Evolutionary conservation across 176 grass and related monocot genomes (phyloP), one percentile per base, ranked within the genome.

Genomic region (Guadua angustifolia): DNA sequence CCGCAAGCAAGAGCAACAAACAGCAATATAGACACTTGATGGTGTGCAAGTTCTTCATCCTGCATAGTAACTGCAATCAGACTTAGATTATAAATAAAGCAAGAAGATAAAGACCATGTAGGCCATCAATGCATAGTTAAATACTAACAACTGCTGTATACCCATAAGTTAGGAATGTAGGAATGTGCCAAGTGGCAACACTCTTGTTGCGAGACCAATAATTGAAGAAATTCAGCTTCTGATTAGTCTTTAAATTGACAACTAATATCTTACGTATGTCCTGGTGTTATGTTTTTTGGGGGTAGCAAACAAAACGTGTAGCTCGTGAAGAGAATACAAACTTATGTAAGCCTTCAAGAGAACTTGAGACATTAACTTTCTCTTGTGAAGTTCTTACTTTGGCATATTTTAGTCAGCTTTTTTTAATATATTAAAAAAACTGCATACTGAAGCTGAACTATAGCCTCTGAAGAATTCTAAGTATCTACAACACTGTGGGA

Each of bases 11-110:
- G 89, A 80, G 89, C 93, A 60, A 95, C 29, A 90, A 95, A 95
- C 26, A 98, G 77, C 80, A 98, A 24, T 87, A 87, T 95, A 69
- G 93, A 98, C 70, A 98, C 94, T 86, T 95, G 95, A 92, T 93
- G 95, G 4, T 94, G 93, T 52, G 85, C 91, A 80, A 95, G 85
- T 64, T 85, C 83, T 89, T 88, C 80, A 79, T 98, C 93, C 95
- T 98, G 83, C 71, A 66, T 39, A 71, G 63, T 82, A 81, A 82
- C 73, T 67, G 35, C 44, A 62, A 36, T 3, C 74, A 86, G 22
- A 74, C 66, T 81, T 74, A 87, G 32, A 5, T 62, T 46, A 56
- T 43, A 24, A 9, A 79, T n/a, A 59, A 15, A 50, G n/a, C 21
- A 74, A 35, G 25, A 25, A 44, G 17, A 36, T 43, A 43, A 43